phyloP scores from a whole-genome alignment of 1,139 yeast genomes.

The Pichia sp. region DNA sequence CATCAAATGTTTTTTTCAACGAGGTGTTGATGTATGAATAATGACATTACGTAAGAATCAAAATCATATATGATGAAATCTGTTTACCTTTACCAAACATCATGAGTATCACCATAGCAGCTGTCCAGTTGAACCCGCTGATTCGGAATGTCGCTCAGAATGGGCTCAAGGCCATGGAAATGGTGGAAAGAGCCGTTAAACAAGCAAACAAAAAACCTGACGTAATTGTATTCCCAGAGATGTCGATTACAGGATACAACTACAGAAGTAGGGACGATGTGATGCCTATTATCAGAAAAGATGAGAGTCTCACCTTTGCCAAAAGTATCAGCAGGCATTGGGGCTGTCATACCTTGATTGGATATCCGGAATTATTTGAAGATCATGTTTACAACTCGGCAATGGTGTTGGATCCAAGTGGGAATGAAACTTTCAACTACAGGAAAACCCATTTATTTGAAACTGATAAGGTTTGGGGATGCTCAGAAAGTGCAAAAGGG shows the following conservation, averaged over 20 bases:
- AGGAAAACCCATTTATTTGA: constrained; percentile 72
- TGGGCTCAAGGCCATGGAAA: constrained; percentile 36
- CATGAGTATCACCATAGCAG: constrained; percentile 33
- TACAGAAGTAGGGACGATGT: constrained; percentile 47
- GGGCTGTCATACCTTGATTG: constrained; percentile 65
- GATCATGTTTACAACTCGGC: constrained; percentile 60
- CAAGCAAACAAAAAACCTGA: constrained; percentile 33
- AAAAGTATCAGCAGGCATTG: constrained; percentile 38
- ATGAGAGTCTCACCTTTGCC: constrained; percentile 50
- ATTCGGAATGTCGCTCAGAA: constrained; percentile 55
- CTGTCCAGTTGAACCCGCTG: constrained; percentile 60
- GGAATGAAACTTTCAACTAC: constrained; percentile 56
- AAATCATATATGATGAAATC: too few relatives aligned
- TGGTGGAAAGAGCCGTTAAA: constrained; percentile 26
- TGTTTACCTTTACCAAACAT: too few relatives aligned
- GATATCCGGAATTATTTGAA: constrained; percentile 58
- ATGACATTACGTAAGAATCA: too few relatives aligned
- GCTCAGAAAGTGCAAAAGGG: constrained; percentile 55
- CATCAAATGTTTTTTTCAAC: too few relatives aligned
- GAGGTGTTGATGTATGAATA: too few relatives aligned
- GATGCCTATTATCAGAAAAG: constrained; percentile 47
- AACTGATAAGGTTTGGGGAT: constrained; percentile 80
- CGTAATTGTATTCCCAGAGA: constrained; percentile 69
- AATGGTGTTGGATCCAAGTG: constrained; percentile 50
- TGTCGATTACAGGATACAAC: constrained; percentile 82